Base-by-base conservation (phyloP, 2,329 filamentous ascomycete species). In the Emericellopsis atlantica region DNA sequence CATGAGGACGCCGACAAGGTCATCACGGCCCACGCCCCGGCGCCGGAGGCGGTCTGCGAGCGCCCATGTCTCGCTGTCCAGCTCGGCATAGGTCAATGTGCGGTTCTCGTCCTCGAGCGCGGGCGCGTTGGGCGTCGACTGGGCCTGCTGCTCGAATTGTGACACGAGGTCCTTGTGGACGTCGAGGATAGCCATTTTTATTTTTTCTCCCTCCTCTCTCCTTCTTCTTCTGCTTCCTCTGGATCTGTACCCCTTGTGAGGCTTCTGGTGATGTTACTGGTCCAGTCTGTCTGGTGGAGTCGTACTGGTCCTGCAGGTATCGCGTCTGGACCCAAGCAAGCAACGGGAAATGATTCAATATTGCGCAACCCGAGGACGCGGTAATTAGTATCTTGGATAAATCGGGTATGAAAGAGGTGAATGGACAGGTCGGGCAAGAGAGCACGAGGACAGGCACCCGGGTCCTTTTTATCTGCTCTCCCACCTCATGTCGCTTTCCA, bases 1-100 rank as follows among this genome's bases (percentile, higher is more conserved):
- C 54, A 89, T 71, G 40, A 89, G 69, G 34, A 90, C 78, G 40
- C 84, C 84, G 26, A 89, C 84, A 15, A 87, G 70, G 48, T 70
- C 72, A 58, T 90, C 83, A 44, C 83, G 79, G 43, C 76, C 72
- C 41, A 89, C 83, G 35, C 82, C 81, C 61, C 80, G 70, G 41
- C 65, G 59, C 35, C 77, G 79, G 39, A 90, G 72, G 36, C 72
- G 74, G 50, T 67, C 63, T 42, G 81, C 72, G 43, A 89, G 73
- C n/a, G 64, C 62, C 44, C 72, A 71, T 36, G 84, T 81, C 56
- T 79, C 75, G 38, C 68, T 59, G 53, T 87, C 80, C 43, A 90
- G 72, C 64, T 87, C 72, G 37, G 72, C 69, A 57, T 90, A 90
- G 39, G 82, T 87, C 54, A 84, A 79, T 39, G 65, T 73, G 43